These are phyloP conservation scores for Effrenium voratum DNA, from an alignment of 73 alveolate genomes.

Conservation along the genomic window DNA sequence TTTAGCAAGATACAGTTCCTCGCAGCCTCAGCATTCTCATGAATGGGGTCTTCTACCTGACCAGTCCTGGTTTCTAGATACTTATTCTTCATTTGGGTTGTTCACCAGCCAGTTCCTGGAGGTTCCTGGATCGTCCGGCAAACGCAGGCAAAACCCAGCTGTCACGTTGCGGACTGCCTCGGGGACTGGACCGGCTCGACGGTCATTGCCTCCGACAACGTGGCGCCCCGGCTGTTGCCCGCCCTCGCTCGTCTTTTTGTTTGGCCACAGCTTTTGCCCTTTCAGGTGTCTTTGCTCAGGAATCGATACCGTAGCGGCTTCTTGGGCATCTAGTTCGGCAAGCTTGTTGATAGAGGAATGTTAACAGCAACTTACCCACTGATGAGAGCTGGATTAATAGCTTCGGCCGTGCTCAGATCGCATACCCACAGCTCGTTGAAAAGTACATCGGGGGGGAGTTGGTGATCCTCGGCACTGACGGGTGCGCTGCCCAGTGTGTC, in stretches of 20 bases:
- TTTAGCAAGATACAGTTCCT: no score
- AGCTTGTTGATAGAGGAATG: background rate
- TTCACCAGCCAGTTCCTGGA: no score
- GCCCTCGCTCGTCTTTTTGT: no score
- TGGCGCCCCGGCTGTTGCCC: no score
- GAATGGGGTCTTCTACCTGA: no score
- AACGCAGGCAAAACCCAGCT: slow-evolving; percentile 61
- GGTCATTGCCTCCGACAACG: slow-evolving; percentile 84
- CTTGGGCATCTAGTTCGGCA: background rate
- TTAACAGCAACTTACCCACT: background rate
- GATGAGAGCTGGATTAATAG: background rate
- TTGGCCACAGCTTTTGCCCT: no score
- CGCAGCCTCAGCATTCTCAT: no score
- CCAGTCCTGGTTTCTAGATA: no score
- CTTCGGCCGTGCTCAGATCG: slow-evolving; percentile 3
- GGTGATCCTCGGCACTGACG: slow-evolving; percentile 80
- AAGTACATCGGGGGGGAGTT: slow-evolving; percentile 86
- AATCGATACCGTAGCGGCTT: background rate
- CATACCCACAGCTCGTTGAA: slow-evolving; percentile 84
- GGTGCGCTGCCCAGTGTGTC: background rate
- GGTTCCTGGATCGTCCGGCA: no score
- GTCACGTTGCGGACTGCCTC: slow-evolving; percentile 82
- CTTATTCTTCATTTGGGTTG: no score
- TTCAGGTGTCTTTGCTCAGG: no score
- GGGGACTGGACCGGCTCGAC: slow-evolving; percentile 72